Base-by-base conservation (phyloP, 805 yeast genomes). In the Tetrapisispora fleetii region DNA sequence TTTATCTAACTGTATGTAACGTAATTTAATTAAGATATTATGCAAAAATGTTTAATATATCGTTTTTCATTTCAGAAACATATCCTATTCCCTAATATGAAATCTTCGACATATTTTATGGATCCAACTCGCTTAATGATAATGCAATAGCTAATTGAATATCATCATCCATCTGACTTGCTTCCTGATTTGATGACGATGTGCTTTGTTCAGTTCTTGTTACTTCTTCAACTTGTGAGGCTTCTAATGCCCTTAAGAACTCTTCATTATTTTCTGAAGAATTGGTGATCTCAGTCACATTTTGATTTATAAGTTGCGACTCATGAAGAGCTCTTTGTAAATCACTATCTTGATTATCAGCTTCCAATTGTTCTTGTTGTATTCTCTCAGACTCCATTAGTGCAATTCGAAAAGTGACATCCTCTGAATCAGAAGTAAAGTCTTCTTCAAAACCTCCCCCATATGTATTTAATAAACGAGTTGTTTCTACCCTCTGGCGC, bases 141-240 rank as follows among this genome's bases (percentile, higher is more conserved):
- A 66, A 49, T 17, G 68, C 67, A 22, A 62, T 54, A 3, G 68
- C 70, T 38, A 66, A 50, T 39, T 58, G 64, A 38, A 66, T 47
- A 22, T 59, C 67, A 47, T 60, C 40, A n/a, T 11, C 39, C 13
- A 5, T 14, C 6, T 40, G 41, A 40, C 22, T 45, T 16, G 14
- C 5, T 30, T 37, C n/a, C 11, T 21, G 30, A 13, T n/a, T 14
- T 21, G 14, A 19, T 19, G 6, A 22, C 17, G 9, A 8, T 13
- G 28, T 32, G n/a, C n/a, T 32, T 3, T 6, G 18, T n/a, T 28
- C 32, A 24, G 16, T 17, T 6, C 18, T 13, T n/a, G 24, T 21
- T 36, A 35, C 27, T 10, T 37, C 37, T 28, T 48, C 42, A 21
- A 47, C 1, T 24, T 48, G 33, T 48, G 62, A 58, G 43, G 45